Base-by-base conservation (phyloP, 306 rosid species). In the Trichosanthes cucumerina region DNA sequence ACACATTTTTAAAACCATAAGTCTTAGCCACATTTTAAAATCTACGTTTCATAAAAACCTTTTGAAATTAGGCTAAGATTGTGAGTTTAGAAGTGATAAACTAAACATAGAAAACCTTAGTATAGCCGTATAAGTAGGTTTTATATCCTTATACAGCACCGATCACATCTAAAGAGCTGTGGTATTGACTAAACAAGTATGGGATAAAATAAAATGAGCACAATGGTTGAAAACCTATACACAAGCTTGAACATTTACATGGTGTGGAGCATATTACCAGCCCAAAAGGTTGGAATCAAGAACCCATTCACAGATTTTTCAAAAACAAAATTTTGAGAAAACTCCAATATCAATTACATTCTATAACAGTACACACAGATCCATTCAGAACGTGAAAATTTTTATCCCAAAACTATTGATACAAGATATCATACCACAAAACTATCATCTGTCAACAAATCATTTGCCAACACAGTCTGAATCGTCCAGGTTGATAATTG, bases 381-480 rank as follows among this genome's bases (percentile, higher is more conserved):
- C 15, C 54, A 49, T 49, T 49, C 54, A 49, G 54, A 13, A 14
- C 19, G 19, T 49, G 19, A 3, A 13, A 68, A 18, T 15, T 39
- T 34, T 15, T 16, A 33, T 64, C 28, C 7, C 26, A 39, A 41
- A 19, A 46, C 60, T 13, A 46, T 56, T 57, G 31, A 41, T 44
- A 57, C 23, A 23, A 84, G 68, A 80, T 73, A 63, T 69, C 93
- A 41, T 86, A 91, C 96, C 97, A 91, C 89, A 88, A 95, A 95
- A 87, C 97, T 91, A 83, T 95, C 99, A 71, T 95, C 97, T 0
- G 97, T 95, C 73, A 81, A 81, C 41, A 95, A 86, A 84, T 95
- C 93, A 79, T 87, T 95, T 53, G 96, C 97, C 69, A 89, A 85
- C 82, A 95, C 97, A 43, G 92, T 90, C 72, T 24, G 77, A 75